phyloP scores from a whole-genome alignment of 2,329 filamentous ascomycete genomes.

The Diaporthe ampelina region DNA sequence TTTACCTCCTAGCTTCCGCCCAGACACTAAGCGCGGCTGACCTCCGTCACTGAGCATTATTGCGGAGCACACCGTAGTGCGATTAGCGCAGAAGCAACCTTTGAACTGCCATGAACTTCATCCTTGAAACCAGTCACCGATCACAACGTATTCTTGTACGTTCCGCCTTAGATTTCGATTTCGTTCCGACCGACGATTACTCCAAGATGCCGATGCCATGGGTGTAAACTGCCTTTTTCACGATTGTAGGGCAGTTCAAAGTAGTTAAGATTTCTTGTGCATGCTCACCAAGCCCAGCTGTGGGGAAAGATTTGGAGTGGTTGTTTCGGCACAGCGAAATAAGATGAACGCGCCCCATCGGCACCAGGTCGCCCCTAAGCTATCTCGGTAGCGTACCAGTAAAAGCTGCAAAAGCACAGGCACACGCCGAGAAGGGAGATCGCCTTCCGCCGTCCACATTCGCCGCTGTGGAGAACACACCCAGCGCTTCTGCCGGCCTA shows the following conservation, averaged over 20 bases:
- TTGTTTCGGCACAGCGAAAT: neutral
- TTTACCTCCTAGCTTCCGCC: constrained; percentile 22
- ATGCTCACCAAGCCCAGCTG: neutral
- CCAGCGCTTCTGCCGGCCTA: neutral
- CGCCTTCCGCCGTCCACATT: constrained; percentile 4
- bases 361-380: neutral
- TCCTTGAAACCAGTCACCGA: too few relatives aligned
- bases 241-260: neutral
- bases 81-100: neutral
- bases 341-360: neutral
- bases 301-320: neutral
- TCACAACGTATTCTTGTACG: too few relatives aligned
- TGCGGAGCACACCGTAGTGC: too few relatives aligned
- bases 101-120: neutral
- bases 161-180: neutral
- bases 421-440: constrained; percentile 19
- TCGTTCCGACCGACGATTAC: neutral
- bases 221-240: neutral
- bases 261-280: neutral
- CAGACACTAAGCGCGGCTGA: constrained; percentile 16
- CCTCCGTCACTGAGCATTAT: neutral
- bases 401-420: neutral
- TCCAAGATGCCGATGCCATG: too few relatives aligned
- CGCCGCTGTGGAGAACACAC: neutral
- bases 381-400: neutral